Base-by-base conservation (phyloP, 2,329 filamentous ascomycete species). In the Penicillium sp. region DNA sequence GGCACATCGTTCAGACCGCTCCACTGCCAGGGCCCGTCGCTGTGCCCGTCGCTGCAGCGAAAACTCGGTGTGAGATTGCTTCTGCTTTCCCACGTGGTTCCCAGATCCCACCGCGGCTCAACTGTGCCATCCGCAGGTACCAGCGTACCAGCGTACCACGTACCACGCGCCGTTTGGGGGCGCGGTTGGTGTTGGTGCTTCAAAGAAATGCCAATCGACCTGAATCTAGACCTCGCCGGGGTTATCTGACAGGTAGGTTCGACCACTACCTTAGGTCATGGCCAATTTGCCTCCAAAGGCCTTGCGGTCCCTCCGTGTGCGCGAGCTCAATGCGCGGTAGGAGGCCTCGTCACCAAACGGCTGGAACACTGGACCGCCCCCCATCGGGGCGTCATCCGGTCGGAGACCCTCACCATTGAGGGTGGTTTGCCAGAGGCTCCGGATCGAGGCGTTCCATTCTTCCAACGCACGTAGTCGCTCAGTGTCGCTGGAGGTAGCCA, bases 371-470 rank as follows among this genome's bases (percentile, higher is more conserved):
- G 59, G 33, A 8, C 61, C 54, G 39, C 39, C 55, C 36, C 61
- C 63, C 56, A 51, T 67, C 65, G 18, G 65, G 10, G 61, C 45
- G 10, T 79, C 74, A 7, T 78, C 75, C 1, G 76, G 74, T 33
- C 68, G 73, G 60, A 84, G 78, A 0, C 89, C 90, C 5, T 95
- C 90, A 4, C 85, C 84, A 17, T 86, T 85, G 60, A 97, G 86
- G 1, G 96, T 81, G 18, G 86, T 84, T 23, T 75, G 74, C 75
- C 87, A 93, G 46, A 97, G 76, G 4, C 78, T 79, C 5, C 81
- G 79, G 53, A 97, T 83, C 3, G 90, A 86, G 4, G 76, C 77
- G 7, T 84, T 87, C 81, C 94, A 91, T 58, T 85, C 81, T 57
- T 84, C 78, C 66, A 97, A 81, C 27, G 91, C 88, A 50, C 81